Base-by-base conservation (phyloP, 164 flowering plant genomes). In the Aristolochia californica region DNA sequence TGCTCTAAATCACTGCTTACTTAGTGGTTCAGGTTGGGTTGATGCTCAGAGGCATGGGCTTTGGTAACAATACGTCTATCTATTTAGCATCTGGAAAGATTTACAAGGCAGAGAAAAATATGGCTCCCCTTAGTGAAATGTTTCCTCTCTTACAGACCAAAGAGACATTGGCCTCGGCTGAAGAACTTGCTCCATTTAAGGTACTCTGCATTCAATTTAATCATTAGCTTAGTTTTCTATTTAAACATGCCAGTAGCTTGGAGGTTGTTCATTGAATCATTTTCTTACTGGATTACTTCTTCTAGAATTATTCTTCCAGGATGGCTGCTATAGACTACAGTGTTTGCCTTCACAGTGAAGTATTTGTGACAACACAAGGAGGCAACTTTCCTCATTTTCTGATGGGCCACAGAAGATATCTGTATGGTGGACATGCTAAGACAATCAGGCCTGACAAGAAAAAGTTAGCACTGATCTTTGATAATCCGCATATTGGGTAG, bases 41-140 rank as follows among this genome's bases (percentile, higher is more conserved):
- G 82, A 94, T 90, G 95, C 91, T 94, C 55, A 79, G 99, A 61
- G 99, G 99, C 44, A 90, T 94, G 99, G 99, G 99, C 15, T 94
- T 94, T 71, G 81, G 78, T 65, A 83, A 78, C 61, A 75, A 61
- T 68, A 90, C 97, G 26, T 75, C 83, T 55, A 93, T 94, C 27
- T 94, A 67, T 75, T 71, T 94, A 73, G 99, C 99, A 60, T 85
- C 99, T 59, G 99, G 99, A 62, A 76, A 75, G 66, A 94, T 94
- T 47, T 94, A 94, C 62, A 73, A 86, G 66, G 75, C 96, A 47
- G 87, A 86, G 70, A 80, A 70, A 76, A 70, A 72, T 50, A 85
- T 94, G 91, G 86, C 74, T 47, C 97, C 99, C 5, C 76, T 94
- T 30, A 66, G 81, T 34, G 87, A 90, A 65, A 90, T 90, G 95